Evolutionary conservation across 495 filamentous ascomycete genomes (phyloP).

Genomic region (Neurospora sp.): DNA sequence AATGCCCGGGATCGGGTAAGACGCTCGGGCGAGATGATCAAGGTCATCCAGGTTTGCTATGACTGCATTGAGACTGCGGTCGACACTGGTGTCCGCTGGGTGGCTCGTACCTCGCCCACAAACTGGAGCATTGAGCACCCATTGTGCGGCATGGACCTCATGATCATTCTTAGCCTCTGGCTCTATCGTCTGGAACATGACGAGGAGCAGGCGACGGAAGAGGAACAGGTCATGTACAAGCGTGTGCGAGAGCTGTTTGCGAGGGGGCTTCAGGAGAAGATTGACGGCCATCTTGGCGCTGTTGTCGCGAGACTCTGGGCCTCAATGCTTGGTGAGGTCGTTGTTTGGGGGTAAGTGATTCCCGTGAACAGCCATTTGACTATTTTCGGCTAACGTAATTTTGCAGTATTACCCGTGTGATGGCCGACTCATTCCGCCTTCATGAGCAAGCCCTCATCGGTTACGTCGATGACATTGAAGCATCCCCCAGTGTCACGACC

Average conservation of each 20-base stretch:
- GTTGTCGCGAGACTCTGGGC: constrained; percentile 94
- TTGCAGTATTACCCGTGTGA: constrained; percentile 83
- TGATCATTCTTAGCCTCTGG: constrained; percentile 98
- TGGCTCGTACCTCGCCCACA: constrained; percentile 88
- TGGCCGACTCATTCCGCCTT: constrained; percentile 97
- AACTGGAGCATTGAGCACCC: constrained; percentile 99
- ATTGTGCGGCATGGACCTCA: constrained; percentile 90
- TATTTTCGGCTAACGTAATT: constrained; percentile 34
- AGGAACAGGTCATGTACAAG: constrained; percentile 90
- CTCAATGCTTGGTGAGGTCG: constrained; percentile 95
- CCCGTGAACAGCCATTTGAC: constrained; percentile 2
- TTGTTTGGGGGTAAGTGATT: constrained; percentile 79
- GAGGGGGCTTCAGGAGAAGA: constrained; percentile 70
- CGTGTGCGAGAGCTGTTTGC: constrained; percentile 90
- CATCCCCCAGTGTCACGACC: constrained; percentile 47
- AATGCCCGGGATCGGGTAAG: constrained; percentile 85
- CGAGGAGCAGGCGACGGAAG: constrained; percentile 84
- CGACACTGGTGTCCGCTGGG: constrained; percentile 91
- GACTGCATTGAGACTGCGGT: constrained; percentile 97
- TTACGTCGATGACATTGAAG: constrained; percentile 71
- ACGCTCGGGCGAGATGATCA: constrained; percentile 94
- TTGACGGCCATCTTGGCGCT: constrained; percentile 67
- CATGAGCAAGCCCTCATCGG: constrained; percentile 89
- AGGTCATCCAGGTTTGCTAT: constrained; percentile 95
- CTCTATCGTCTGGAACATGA: constrained; percentile 98